Conservation (phyloP, 2,329 filamentous ascomycete species). For the Penicillium hesseltinei region DNA sequence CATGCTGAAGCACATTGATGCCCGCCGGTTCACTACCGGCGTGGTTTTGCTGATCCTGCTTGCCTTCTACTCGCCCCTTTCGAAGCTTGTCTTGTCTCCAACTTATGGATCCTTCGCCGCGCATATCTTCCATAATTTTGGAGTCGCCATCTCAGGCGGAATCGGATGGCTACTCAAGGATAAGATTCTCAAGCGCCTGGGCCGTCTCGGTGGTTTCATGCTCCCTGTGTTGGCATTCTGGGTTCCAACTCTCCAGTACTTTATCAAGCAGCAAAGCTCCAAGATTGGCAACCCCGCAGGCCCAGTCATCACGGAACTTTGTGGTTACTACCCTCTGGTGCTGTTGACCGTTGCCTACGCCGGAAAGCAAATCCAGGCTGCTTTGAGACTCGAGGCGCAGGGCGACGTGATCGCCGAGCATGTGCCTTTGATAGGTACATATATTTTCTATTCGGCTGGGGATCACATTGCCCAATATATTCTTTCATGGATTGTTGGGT, state of each 20-base stretch:
- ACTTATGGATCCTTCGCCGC: conserved; percentile 85
- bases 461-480: conserved; percentile 43
- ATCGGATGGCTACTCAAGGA: conserved; percentile 70
- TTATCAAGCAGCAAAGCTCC: conserved; percentile 66
- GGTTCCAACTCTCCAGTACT: conserved; percentile 70
- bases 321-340: conserved; percentile 70
- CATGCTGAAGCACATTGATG: conserved; percentile 27
- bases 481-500: conserved; percentile 57
- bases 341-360: conserved; percentile 63
- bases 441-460: conserved; percentile 58
- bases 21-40: conserved; percentile 27
- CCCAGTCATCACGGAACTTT: conserved; percentile 69
- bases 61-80: conserved; percentile 43
- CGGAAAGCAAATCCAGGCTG: conserved; percentile 61
- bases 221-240: conserved; percentile 73
- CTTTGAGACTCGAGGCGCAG: conserved; percentile 55
- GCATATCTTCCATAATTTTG: conserved; percentile 66
- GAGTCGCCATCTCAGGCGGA: conserved; percentile 65
- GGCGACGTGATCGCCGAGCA: conserved; percentile 62
- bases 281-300: conserved; percentile 67
- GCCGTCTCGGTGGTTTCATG: conserved; percentile 49
- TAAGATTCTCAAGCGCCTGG: conserved; percentile 49
- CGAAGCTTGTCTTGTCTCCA: conserved; percentile 72
- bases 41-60: conserved; percentile 39
- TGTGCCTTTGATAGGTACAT: conserved; percentile 64